Base-by-base conservation (phyloP, 768 basidiomycete genomes). In the Serendipita vermifera region DNA sequence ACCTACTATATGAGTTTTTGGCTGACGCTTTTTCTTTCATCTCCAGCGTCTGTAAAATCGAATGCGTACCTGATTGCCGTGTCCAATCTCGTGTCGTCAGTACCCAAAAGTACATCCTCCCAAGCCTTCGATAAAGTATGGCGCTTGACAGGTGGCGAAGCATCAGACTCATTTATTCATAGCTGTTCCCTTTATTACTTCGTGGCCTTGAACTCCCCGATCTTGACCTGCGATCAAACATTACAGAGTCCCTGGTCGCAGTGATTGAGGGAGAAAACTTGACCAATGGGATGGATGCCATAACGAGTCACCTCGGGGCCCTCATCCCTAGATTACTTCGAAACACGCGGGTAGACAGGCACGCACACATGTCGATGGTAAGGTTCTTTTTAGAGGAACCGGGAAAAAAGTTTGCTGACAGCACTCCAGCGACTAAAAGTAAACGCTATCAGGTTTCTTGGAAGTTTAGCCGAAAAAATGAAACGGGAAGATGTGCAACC, bases 151-250 rank as follows among this genome's bases (percentile, higher is more conserved):
- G 2, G 11, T 39, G 27, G 67, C 69, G 14, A 84, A 84, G 36
- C 32, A 48, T 29, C 14, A 22, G 38, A 3, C 24, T 57, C 15
- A 33, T 32, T 40, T 27, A 20, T 13, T 32, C 15, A n/a, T 62
- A 98, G 93, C 77, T 98, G 11, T 78, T 97, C 61, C 92, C 96
- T 0, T 75, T 97, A 13, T 74, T 99, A 3, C 71, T 99, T 38
- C 85, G 86, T 14, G 85, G 89, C 3, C 77, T 98, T 15, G 81
- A 87, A 38, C 70, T 96, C 3, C 79, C 82, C 3, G 83, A 90
- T 65, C 68, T 77, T 6, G 75, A 78, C 26, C 80, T 93, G 58
- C 82, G 89, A 22, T 75, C 77, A 14, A 82, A 85, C 68, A 83
- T 92, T 48, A 85, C 97, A 56, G 80, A 86, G 55, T 85, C 83